Evolutionary conservation across 169 alveolate genomes (phyloP), one percentile per base, ranked within the genome.

Genomic region (Toxoplasma gondii): DNA sequence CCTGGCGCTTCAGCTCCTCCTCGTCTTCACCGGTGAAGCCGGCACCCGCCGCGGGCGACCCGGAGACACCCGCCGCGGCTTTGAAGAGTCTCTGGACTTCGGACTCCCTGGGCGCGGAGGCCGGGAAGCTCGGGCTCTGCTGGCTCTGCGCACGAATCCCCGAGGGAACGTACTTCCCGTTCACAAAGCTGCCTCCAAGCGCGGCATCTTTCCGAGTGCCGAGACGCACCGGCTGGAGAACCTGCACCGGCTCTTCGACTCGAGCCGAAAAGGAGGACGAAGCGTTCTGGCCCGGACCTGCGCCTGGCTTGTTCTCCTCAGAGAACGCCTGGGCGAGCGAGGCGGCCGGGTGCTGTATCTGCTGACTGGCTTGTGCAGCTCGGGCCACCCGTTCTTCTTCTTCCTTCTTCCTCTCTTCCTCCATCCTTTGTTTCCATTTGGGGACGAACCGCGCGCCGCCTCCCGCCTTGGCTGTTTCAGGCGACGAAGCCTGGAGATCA

Each of bases 201-300:
- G 54, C 90, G 84, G 84, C 84, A n/a, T n/a, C 84, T 31, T 43
- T 38, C 38, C 90, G n/a, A 4, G 90, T 39, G 53, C 90, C 90
- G 24, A 82, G 90, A 31, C 90, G 90, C 4, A 82, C 64, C 4
- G 90, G 90, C 90, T 82, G 90, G 7, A 82, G 90, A 31, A 78
- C n/a, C 67, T 82, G 90, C 90, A 82, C 90, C 38, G 67, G 69
- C 39, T 82, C 90, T n/a, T 82, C 90, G 34, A 44, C 41, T n/a
- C 34, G n/a, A 9, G 90, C 17, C 90, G 90, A 82, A 41, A 67
- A 82, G 24, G 67, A 44, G 54, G 67, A 27, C 84, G 84, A 74
- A n/a, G 19, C 17, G 31, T 24, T 82, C 90, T 44, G 38, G 54
- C 41, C 67, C 90, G 24, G 10, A 19, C 17, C 34, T 22, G 31